phyloP scores from a whole-genome alignment of 306 rosid species.

The Heteromeles arbutifolia region DNA sequence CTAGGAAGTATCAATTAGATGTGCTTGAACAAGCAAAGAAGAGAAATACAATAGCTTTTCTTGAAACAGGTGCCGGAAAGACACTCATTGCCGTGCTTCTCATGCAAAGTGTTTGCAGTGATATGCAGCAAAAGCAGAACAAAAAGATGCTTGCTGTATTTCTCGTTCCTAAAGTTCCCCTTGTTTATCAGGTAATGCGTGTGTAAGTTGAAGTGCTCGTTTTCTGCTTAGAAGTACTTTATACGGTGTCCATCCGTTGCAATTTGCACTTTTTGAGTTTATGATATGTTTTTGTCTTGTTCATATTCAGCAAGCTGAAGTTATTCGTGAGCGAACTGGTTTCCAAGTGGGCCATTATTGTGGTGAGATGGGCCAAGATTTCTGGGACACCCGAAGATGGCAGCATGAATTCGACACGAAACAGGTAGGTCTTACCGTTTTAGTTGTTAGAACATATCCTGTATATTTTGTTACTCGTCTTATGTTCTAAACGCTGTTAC shows the following conservation, averaged over 20 bases:
- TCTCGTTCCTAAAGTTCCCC: conserved; percentile 95
- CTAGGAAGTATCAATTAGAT: conserved; percentile 92
- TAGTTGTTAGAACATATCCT: conserved; percentile 2
- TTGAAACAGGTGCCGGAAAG: conserved; percentile 99
- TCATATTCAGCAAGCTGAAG: conserved; percentile 91
- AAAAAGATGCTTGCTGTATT: conserved; percentile 88
- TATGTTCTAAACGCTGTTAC: neutral
- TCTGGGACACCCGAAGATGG: conserved; percentile 99
- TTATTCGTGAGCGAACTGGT: conserved; percentile 92
- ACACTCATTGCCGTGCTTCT: conserved; percentile 95
- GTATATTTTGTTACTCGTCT: neutral
- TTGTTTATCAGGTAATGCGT: conserved; percentile 79
- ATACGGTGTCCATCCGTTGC: neutral
- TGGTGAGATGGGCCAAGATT: conserved; percentile 99
- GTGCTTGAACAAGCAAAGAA: conserved; percentile 95
- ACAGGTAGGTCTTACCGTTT: conserved; percentile 48
- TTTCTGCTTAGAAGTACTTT: neutral
- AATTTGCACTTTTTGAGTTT: neutral
- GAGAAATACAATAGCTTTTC: conserved; percentile 87
- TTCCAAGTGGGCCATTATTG: conserved; percentile 94
- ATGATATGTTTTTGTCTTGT: conserved; percentile 13
- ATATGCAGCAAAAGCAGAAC: conserved; percentile 51
- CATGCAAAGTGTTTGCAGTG: conserved; percentile 59
- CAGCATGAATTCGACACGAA: conserved; percentile 82
- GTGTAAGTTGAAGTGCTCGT: neutral